Evolutionary conservation across 176 grass and related monocot genomes (phyloP).

Genomic region (Thalia dealbata): DNA sequence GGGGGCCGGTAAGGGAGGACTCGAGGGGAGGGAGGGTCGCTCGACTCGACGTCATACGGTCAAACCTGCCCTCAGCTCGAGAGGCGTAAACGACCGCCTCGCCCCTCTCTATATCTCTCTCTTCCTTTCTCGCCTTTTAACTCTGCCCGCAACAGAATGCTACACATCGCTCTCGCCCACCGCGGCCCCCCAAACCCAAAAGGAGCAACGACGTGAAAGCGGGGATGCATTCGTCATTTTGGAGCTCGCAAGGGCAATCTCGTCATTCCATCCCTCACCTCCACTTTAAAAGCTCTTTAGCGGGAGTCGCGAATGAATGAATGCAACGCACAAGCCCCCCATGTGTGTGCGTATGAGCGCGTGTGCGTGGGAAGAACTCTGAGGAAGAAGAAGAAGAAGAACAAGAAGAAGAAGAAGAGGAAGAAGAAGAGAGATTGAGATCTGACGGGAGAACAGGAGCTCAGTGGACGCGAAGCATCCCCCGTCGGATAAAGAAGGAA

Average conservation of each 20-base stretch:
- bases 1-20: background rate
- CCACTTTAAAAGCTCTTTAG: slow-evolving; percentile 11
- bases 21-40: background rate
- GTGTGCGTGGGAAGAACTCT: background rate
- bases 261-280: background rate
- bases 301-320: slow-evolving; percentile 10
- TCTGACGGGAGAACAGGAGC: background rate
- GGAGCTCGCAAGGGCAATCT: background rate
- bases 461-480: background rate
- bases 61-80: background rate
- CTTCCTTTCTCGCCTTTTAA: background rate
- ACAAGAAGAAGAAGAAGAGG: too few relatives aligned
- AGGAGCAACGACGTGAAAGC: too few relatives aligned
- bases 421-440: background rate
- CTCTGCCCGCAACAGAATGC: background rate
- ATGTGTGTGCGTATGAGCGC: slow-evolving; percentile 2
- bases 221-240: background rate
- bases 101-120: background rate
- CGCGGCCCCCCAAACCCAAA: background rate
- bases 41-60: background rate
- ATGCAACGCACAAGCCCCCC: slow-evolving; percentile 7
- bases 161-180: background rate
- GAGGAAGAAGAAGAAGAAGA: too few relatives aligned
- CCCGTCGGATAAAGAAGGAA: background rate
- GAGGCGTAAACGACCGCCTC: background rate